Evolutionary conservation across 108 stramenopile species (phyloP), one percentile per base, ranked within the genome.

Genomic region (Cyclotella cryptica): DNA sequence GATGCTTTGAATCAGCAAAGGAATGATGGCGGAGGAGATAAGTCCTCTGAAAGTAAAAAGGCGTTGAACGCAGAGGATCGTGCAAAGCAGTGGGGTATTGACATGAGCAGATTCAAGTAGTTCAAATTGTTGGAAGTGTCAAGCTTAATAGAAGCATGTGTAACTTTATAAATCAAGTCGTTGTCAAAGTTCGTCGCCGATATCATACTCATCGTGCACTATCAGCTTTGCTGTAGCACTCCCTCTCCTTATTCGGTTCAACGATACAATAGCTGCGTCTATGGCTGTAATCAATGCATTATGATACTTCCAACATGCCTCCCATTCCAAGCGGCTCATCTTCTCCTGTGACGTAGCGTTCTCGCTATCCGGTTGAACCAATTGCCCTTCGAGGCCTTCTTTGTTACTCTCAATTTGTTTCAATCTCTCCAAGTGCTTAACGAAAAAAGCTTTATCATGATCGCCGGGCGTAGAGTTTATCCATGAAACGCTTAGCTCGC

Each of bases 1-100:
- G 88, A 89, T 73, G 80, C 80, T 22, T 68, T 87, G 77, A 67
- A 72, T 46, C 66, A 75, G 51, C 66, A 78, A 53, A 84, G 66
- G 41, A 76, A 66, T 53, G 74, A 71, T 62, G 66, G 66, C 14
- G 75, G 54, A 24, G 64, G 64, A 10, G 74, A 78, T 22, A 62
- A 55, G 28, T 17, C 58, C 19, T 67, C 75, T 15, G 77, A 55
- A n/a, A 35, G 70, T 2, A 79, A 79, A 46, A 53, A 72, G 44
- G 69, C 41, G 30, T 17, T 70, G 21, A 81, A 69, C 62, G 73
- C 84, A 54, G 72, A 85, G 29, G 70, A 79, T 12, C 59, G 76
- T 41, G 82, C 86, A 18, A 89, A 87, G 66, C 78, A 78, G 64
- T 89, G 88, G 88, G 88, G 88, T 41, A 82, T 89, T 29, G 88